Conservation (phyloP, 345 rosid genomes). For the Sisymbrium altissimum region DNA sequence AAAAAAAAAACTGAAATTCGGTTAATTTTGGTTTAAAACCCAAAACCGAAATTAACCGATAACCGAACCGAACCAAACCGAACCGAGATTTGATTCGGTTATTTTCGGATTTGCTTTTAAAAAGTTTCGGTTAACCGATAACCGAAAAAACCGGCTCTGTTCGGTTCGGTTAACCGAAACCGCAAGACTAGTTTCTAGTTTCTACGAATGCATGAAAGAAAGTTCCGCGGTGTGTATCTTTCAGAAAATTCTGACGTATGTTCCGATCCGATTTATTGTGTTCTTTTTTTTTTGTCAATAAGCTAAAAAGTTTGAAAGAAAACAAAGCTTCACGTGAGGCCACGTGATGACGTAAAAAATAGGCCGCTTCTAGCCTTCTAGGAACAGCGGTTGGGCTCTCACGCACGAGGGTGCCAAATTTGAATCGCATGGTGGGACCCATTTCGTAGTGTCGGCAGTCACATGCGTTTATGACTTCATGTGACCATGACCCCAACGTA, state of each 20-base stretch:
- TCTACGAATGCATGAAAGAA: neutral
- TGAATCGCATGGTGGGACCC: neutral
- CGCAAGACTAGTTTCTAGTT: too few relatives aligned
- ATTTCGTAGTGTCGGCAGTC: conserved; percentile 27
- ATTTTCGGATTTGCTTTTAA: too few relatives aligned
- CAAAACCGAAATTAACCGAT: too few relatives aligned
- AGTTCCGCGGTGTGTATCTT: neutral
- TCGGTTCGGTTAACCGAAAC: too few relatives aligned
- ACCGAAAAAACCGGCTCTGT: too few relatives aligned
- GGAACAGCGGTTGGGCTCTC: conserved; percentile 18
- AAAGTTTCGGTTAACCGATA: too few relatives aligned
- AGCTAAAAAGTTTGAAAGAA: neutral
- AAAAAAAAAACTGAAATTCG: too few relatives aligned
- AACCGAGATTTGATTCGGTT: too few relatives aligned
- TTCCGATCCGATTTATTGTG: neutral
- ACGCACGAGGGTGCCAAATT: neutral
- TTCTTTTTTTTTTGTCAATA: neutral
- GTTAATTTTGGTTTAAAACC: too few relatives aligned
- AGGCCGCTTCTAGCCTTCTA: neutral
- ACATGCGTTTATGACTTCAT: conserved; percentile 1
- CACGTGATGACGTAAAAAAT: conserved; percentile 12
- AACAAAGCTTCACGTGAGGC: neutral
- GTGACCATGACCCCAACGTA: neutral
- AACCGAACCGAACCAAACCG: too few relatives aligned
- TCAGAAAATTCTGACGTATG: neutral